These are phyloP conservation scores for Exobasidium cylindrosporum DNA, from an alignment of 1,284 basidiomycete species.

Conservation along the genomic window DNA sequence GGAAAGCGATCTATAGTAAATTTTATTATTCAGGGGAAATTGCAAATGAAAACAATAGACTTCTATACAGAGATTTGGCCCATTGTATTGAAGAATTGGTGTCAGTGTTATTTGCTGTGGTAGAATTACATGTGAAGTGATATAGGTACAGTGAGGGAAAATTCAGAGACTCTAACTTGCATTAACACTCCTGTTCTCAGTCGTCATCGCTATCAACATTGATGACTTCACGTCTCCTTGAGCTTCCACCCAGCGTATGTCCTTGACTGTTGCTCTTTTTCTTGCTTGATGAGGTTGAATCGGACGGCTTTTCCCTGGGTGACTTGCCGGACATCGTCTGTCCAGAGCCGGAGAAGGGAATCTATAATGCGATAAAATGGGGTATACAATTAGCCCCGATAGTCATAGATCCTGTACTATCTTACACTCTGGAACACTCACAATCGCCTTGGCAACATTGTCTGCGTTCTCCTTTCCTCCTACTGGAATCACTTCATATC, in stretches of 20 bases:
- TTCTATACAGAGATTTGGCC: too few species aligned
- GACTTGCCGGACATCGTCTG: conserved; percentile 14
- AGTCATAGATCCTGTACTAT: background rate
- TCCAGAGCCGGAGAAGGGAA: conserved; percentile 14
- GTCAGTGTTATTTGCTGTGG: too few species aligned
- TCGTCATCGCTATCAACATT: background rate
- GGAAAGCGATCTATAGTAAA: background rate
- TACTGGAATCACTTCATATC: conserved; percentile 47
- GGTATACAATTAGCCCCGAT: too few species aligned
- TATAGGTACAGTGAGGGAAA: too few species aligned
- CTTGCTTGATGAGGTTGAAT: background rate
- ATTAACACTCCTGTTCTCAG: too few species aligned
- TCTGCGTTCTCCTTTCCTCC: conserved; percentile 29
- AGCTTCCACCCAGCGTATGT: background rate
- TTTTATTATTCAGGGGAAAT: too few species aligned
- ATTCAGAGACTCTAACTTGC: too few species aligned
- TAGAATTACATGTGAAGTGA: background rate
- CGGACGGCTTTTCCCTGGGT: background rate
- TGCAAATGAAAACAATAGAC: too few species aligned
- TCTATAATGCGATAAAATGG: background rate
- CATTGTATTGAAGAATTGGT: too few species aligned
- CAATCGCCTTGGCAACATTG: background rate
- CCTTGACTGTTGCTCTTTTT: conserved; percentile 1
- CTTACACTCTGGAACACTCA: conserved; percentile 2
- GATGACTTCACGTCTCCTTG: background rate